Evolutionary conservation across 2,329 filamentous ascomycete species (phyloP).

Genomic region (Colletotrichum sp.): DNA sequence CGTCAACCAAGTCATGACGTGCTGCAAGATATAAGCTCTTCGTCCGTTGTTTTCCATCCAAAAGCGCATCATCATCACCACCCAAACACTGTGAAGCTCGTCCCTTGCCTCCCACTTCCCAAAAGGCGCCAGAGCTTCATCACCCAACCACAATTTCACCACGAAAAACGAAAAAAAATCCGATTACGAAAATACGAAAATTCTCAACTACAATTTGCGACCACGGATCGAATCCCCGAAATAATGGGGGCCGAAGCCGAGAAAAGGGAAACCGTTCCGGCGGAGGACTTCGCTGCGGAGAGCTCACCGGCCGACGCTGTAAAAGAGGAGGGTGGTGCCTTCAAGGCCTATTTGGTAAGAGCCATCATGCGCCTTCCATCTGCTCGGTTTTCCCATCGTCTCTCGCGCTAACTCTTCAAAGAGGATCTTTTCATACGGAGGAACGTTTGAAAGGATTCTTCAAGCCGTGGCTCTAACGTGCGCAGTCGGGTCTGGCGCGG

Average conservation of each 20-base stretch:
- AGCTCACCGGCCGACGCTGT: conserved; percentile 6
- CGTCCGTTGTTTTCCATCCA: neutral
- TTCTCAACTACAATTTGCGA: neutral
- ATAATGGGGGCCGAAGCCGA: conserved; percentile 6
- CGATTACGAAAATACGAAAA: neutral
- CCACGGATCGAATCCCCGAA: neutral
- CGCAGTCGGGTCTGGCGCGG: conserved; percentile 40
- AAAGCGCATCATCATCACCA: neutral
- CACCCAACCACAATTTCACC: neutral
- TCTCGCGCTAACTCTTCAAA: neutral
- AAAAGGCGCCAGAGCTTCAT: neutral
- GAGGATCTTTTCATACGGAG: conserved; percentile 36
- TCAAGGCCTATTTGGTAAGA: conserved; percentile 23
- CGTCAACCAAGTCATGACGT: neutral
- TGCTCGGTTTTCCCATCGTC: neutral
- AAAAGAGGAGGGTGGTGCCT: conserved; percentile 17
- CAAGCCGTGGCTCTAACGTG: conserved; percentile 32
- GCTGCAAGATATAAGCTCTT: neutral
- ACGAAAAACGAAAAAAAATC: neutral
- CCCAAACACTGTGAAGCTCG: neutral
- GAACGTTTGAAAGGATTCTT: conserved; percentile 29
- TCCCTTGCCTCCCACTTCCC: neutral
- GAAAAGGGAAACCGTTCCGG: neutral
- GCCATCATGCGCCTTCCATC: neutral
- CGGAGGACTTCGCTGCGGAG: neutral